Base-by-base conservation (phyloP, 2,329 filamentous ascomycete species). In the Apiospora marii region DNA sequence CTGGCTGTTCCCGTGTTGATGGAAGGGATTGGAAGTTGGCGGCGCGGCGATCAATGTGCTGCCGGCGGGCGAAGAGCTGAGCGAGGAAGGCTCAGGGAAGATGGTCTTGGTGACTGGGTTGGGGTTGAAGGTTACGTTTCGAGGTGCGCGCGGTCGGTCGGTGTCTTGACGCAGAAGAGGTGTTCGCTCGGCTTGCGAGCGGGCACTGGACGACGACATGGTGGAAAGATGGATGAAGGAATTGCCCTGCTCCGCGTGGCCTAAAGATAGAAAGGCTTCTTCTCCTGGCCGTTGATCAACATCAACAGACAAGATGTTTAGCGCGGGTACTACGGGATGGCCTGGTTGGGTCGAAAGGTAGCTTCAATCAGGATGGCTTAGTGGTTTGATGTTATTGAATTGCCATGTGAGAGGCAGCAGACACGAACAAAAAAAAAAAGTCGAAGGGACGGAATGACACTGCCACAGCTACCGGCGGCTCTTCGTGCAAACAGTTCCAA, bases 111-210 rank as follows among this genome's bases (percentile, higher is more conserved):
- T 86, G 67, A 91, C 87, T 49, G 90, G 89, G 74, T 92, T 91
- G 5, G 92, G 88, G 79, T 94, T 93, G 85, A 96, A 95, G 19
- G 93, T 95, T 78, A 96, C 93, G 77, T 87, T 93, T 75, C 93
- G 89, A 69, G 85, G 78, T 22, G 87, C 84, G 74, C 84, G 86
- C 14, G 84, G 82, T 24, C 85, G 85, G 53, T 74, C 75, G 12
- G 76, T 75, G 58, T 80, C 79, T 73, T 77, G 78, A 22, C 79
- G 77, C 22, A 81, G 71, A 58, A 81, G 78, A 70, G 80, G 80
- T n/a, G 77, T 80, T 68, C 77, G 77, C 75, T 81, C 80, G 2
- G 78, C 75, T 6, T 67, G 74, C 30, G 58, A 37, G 30, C 58
- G 58, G 10, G 76, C 30, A n/a, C 58, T 76, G 67, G 76, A 75